Evolutionary conservation across 768 basidiomycete genomes (phyloP), one percentile per base, ranked within the genome.

Genomic region (Suillus sp.): DNA sequence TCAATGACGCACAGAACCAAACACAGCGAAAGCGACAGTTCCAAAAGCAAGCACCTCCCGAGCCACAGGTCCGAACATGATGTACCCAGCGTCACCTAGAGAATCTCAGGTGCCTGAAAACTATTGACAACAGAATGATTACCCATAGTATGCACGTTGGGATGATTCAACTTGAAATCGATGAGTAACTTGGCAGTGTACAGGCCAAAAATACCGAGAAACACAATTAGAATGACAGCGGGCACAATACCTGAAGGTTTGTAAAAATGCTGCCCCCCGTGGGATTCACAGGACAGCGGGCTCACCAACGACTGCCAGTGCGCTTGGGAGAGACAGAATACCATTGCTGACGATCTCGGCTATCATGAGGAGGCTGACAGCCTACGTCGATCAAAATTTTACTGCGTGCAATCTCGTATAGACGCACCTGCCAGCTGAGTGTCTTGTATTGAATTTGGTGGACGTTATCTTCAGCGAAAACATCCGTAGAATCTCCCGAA

Each of bases 281-380:
- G 37, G 37, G 11, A 22, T 10, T 16, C 22, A 61, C 62, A 22
- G 20, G 2, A 20, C 13, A 47, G 27, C 27, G 37, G 6, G 56
- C 75, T 65, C 66, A 83, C 83, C 84, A 59, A 84, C 82, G 2
- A 78, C 80, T 8, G 84, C 84, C 62, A 84, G 76, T 14, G 83
- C 77, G 53, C 79, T 81, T 0, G 84, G 84, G 7, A 85, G 74
- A 18, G 84, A 83, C 18, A 85, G 68, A 79, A 84, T 82, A 13
- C 84, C 84, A 70, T 84, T 85, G 70, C 81, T 82, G 38, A 85
- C 83, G 30, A 84, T 84, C 68, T 84, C 84, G 48, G 84, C 83
- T 59, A 84, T 84, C 84, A 85, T 85, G 22, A 85, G 71, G 58
- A 83, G 65, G 30, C 76, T 72, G 9, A 84, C 81, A 63, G 83